Conservation (phyloP, 129 eudicot species). For the Chrysanthemum lavandulifolium region DNA sequence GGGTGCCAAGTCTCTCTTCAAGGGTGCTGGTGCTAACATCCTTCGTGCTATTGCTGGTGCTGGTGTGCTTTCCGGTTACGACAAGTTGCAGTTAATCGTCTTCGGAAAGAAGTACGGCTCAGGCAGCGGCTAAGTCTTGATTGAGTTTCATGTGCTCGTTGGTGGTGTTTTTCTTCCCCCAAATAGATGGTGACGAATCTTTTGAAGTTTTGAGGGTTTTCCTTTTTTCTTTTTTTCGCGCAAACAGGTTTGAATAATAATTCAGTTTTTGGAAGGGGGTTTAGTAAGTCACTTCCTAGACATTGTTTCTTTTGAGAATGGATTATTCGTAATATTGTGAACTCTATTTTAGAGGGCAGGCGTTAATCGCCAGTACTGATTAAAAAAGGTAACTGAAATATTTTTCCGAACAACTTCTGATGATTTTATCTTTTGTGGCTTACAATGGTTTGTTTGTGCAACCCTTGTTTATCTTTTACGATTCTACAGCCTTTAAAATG, state of each 20-base stretch:
- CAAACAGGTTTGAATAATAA: conserved; percentile 34
- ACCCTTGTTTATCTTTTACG: too few species aligned
- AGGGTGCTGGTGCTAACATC: conserved; percentile 75
- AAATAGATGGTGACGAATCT: conserved; percentile 34
- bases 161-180: background rate
- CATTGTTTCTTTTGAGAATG: background rate
- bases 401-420: too few species aligned
- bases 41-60: conserved; percentile 75
- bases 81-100: conserved; percentile 57
- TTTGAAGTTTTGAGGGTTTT: conserved; percentile 29
- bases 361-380: conserved; percentile 14
- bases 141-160: background rate
- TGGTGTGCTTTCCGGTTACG: conserved; percentile 75
- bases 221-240: background rate
- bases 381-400: conserved; percentile 7
- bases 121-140: conserved; percentile 44
- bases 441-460: too few species aligned
- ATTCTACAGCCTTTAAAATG: too few species aligned
- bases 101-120: conserved; percentile 64
- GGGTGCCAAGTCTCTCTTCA: conserved; percentile 63
- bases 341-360: conserved; percentile 22
- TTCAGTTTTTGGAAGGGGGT: conserved; percentile 26
- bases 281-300: conserved; percentile 9
- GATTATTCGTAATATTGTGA: conserved; percentile 24
- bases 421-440: too few species aligned